A percentile compares a stretch with the other conserved stretches of the same genome.
Conservation (phyloP, 176 grass and related monocot genomes). For the Triticum timopheevii region DNA sequence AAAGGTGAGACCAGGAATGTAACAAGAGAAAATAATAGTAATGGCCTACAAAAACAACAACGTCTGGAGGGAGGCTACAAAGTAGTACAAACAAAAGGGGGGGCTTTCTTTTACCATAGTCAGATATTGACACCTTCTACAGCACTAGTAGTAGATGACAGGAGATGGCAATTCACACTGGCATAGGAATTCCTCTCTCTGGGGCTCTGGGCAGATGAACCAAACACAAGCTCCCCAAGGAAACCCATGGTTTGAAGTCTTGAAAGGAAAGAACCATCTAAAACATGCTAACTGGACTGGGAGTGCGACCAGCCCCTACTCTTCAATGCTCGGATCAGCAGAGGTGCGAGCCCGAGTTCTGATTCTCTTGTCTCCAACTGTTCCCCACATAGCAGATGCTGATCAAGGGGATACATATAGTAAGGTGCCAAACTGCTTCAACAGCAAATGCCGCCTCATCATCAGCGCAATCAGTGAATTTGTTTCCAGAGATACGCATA, state of each 20-base stretch:
- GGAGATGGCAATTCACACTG: not conserved
- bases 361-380: not conserved
- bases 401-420: not conserved
- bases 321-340: not conserved
- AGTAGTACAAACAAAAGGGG: not conserved
- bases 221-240: not conserved
- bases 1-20: not conserved
- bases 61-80: not conserved
- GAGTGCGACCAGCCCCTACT: not conserved
- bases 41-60: constrained; percentile 9
- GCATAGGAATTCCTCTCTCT: not conserved
- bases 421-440: not conserved
- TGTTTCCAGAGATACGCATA: not conserved
- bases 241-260: not conserved
- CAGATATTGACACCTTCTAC: not conserved
- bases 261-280: constrained; percentile 5
- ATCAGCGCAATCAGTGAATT: not conserved
- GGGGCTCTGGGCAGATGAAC: not conserved
- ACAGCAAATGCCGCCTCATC: not conserved
- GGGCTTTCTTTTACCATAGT: constrained; percentile 10
- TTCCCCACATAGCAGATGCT: not conserved
- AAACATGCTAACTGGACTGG: not conserved
- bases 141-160: not conserved
- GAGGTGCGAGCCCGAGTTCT: not conserved
- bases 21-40: not conserved